Evolutionary conservation across 2,329 filamentous ascomycete species (phyloP).

Genomic region (Nemania sp.): DNA sequence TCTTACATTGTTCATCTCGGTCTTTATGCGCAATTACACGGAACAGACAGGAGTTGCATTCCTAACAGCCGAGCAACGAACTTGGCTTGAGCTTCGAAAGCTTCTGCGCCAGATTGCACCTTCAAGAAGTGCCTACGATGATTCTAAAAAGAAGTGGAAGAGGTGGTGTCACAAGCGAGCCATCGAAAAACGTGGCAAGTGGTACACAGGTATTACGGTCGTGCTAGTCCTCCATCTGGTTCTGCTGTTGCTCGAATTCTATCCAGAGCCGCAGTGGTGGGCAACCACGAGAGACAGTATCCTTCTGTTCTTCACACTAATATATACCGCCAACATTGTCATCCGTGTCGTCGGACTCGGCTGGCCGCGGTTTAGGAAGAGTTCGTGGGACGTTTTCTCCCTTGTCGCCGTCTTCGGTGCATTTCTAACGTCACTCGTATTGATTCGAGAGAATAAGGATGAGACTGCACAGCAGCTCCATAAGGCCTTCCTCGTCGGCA

Average conservation of each 20-base stretch:
- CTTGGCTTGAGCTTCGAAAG: constrained; percentile 94
- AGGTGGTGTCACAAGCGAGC: constrained; percentile 94
- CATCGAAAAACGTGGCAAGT: constrained; percentile 89
- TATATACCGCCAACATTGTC: constrained; percentile 80
- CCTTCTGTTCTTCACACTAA: constrained; percentile 78
- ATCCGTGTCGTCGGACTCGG: constrained; percentile 87
- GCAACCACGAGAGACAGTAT: constrained; percentile 70
- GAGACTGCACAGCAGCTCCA: constrained; percentile 77
- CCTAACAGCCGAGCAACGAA: constrained; percentile 91
- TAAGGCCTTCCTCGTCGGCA: constrained; percentile 90
- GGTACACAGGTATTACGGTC: constrained; percentile 81
- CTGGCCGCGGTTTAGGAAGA: constrained; percentile 88
- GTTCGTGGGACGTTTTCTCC: constrained; percentile 94
- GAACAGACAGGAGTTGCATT: constrained; percentile 98
- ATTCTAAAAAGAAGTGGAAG: constrained; percentile 76
- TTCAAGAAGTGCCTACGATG: constrained; percentile 85
- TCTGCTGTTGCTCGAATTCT: constrained; percentile 83
- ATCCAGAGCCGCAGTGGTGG: constrained; percentile 74
- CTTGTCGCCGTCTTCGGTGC: constrained; percentile 78
- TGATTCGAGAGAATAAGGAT: constrained; percentile 62
- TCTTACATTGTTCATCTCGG: constrained; percentile 94
- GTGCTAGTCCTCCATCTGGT: constrained; percentile 81
- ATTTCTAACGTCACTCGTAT: constrained; percentile 78
- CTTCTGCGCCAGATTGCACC: constrained; percentile 89
- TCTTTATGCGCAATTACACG: constrained; percentile 99